Conservation (phyloP, 1,284 basidiomycete species). For the Ceratobasidium sp. region DNA sequence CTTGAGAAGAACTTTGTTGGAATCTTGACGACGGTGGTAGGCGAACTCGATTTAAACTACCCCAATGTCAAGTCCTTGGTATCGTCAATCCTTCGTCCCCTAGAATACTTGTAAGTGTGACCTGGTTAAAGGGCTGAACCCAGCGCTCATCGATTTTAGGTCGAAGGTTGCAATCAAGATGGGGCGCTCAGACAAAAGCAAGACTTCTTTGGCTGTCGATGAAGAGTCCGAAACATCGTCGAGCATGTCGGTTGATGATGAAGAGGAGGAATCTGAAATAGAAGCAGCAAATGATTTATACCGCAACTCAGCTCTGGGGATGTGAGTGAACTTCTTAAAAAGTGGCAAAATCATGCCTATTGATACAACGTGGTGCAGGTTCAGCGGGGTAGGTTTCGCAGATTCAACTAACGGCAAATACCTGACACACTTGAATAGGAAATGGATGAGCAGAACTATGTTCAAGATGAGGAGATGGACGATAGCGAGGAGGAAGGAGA, state of each 20-base stretch:
- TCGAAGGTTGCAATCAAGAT: constrained; percentile 98
- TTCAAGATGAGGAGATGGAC: constrained; percentile 78
- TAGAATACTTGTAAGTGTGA: constrained; percentile 83
- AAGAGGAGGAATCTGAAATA: constrained; percentile 68
- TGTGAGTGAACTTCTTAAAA: constrained; percentile 64
- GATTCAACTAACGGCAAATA: too few relatives aligned
- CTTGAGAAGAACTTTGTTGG: constrained; percentile 97
- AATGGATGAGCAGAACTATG: constrained; percentile 77
- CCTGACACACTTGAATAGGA: constrained; percentile 61
- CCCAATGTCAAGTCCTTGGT: constrained; percentile 90
- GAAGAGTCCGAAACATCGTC: constrained; percentile 60
- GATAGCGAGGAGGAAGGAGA: constrained; percentile 80
- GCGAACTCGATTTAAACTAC: constrained; percentile 96
- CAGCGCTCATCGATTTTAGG: constrained; percentile 57
- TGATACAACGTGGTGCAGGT: constrained; percentile 57
- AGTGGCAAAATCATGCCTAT: background rate
- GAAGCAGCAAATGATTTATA: constrained; percentile 95
- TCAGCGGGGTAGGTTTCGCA: constrained; percentile 75
- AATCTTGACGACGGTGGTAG: constrained; percentile 86
- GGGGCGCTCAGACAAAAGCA: constrained; percentile 82
- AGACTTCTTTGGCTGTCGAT: constrained; percentile 62
- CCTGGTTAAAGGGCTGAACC: background rate
- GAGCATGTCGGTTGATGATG: constrained; percentile 56
- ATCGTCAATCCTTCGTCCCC: constrained; percentile 84
- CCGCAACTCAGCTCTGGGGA: constrained; percentile 95